These are phyloP conservation scores for Mycothermus thermophilus DNA, from an alignment of 495 filamentous ascomycete species.

Conservation along the genomic window DNA sequence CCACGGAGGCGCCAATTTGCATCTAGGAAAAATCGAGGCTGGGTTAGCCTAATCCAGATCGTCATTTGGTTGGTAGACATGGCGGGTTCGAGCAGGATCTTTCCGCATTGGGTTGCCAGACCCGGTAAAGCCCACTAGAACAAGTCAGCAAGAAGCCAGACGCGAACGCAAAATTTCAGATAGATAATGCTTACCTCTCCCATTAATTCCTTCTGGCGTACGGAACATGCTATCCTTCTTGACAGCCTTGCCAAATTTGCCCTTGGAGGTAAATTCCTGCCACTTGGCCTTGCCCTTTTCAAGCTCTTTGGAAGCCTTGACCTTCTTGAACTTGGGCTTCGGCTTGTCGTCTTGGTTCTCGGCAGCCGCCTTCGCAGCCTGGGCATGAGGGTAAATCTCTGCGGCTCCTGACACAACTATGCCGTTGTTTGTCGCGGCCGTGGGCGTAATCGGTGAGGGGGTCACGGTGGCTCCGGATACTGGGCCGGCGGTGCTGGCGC, in stretches of 20 bases:
- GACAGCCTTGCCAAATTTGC: slow-evolving; percentile 54
- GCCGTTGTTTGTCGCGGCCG: slow-evolving; percentile 29
- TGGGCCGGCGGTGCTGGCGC: slow-evolving; percentile 24
- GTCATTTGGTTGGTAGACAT: slow-evolving; percentile 72
- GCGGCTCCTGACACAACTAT: slow-evolving; percentile 76
- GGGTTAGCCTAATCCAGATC: slow-evolving; percentile 47
- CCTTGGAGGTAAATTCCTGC: slow-evolving; percentile 78
- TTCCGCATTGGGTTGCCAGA: slow-evolving; percentile 92
- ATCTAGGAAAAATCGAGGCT: slow-evolving; percentile 13
- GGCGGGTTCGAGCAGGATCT: slow-evolving; percentile 66
- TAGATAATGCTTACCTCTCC: slow-evolving; percentile 49
- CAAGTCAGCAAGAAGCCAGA: slow-evolving; percentile 21
- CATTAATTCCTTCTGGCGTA: slow-evolving; percentile 71
- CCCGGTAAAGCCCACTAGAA: slow-evolving; percentile 81
- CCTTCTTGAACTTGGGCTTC: slow-evolving; percentile 47
- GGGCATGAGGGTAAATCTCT: slow-evolving; percentile 68
- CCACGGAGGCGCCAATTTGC: background rate
- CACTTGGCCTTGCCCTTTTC: slow-evolving; percentile 87
- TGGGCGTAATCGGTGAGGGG: slow-evolving; percentile 18
- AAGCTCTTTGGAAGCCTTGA: slow-evolving; percentile 80
- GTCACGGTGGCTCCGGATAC: slow-evolving; percentile 27
- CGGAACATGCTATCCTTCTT: slow-evolving; percentile 98
- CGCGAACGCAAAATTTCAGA: too few relatives aligned
- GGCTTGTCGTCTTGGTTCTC: slow-evolving; percentile 33
- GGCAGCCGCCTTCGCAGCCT: slow-evolving; percentile 21